A percentile compares a stretch with the other conserved stretches of the same genome.
phyloP scores from a whole-genome alignment of 2,329 filamentous ascomycete genomes.

The Fusarium miscanthi region DNA sequence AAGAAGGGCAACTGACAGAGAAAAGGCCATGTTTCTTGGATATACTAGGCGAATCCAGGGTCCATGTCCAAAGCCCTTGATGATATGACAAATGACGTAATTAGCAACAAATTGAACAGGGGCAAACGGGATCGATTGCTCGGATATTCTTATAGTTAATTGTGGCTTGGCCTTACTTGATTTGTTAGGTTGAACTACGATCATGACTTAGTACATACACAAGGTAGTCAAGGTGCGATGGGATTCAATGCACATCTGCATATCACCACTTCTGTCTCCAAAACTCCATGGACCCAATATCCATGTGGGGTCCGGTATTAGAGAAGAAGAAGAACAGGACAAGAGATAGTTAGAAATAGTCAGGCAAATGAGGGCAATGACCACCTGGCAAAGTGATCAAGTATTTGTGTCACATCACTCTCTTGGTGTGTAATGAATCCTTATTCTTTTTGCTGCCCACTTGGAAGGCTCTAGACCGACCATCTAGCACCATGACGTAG shows the following conservation, averaged over 20 bases:
- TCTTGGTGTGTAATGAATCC: background rate
- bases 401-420: background rate
- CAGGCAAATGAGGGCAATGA: background rate
- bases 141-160: background rate
- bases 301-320: background rate
- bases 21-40: background rate
- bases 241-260: background rate
- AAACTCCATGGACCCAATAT: background rate
- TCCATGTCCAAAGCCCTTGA: background rate
- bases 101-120: background rate
- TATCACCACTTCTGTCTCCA: background rate
- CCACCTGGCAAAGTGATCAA: background rate
- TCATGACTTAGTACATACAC: constrained; percentile 5
- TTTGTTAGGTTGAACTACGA: background rate
- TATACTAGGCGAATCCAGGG: background rate
- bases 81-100: constrained; percentile 20
- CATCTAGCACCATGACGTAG: constrained; percentile 25
- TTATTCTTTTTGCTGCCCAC: background rate
- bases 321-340: background rate
- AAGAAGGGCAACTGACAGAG: background rate
- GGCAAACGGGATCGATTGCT: background rate
- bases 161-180: background rate
- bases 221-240: background rate
- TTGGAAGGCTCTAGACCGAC: constrained; percentile 19
- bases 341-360: background rate